Conservation (phyloP, 345 rosid species). For the Citrus medica region DNA sequence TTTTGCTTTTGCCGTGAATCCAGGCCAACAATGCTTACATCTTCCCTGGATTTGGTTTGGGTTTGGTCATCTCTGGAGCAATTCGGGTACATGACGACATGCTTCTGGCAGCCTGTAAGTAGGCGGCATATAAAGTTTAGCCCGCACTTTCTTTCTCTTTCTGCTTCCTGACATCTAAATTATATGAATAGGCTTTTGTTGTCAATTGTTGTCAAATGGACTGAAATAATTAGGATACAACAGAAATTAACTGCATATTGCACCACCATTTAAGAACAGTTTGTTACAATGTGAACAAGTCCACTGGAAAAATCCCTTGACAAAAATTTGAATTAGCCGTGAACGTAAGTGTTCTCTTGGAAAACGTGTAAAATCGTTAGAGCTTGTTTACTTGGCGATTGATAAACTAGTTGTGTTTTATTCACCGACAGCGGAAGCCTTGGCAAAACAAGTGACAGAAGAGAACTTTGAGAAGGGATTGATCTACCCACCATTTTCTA, state of each 20-base stretch:
- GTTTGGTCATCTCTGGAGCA: slow-evolving; percentile 81
- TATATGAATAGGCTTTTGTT: background rate
- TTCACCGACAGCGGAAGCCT: slow-evolving; percentile 62
- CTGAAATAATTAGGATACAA: background rate
- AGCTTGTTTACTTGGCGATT: background rate
- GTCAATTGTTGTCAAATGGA: background rate
- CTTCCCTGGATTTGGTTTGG: slow-evolving; percentile 93
- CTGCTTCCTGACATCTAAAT: background rate
- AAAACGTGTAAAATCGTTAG: background rate
- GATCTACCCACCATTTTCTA: slow-evolving; percentile 82
- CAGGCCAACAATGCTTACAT: slow-evolving; percentile 92
- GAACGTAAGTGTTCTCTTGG: background rate
- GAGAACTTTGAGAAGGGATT: slow-evolving; percentile 75
- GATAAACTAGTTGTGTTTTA: slow-evolving; percentile 7
- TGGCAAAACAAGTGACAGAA: slow-evolving; percentile 73
- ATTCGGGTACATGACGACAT: slow-evolving; percentile 78
- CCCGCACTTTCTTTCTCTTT: slow-evolving; percentile 8
- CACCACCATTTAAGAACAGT: background rate
- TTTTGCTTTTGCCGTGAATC: slow-evolving; percentile 5
- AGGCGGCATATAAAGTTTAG: background rate
- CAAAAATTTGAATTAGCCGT: background rate
- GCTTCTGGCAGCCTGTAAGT: slow-evolving; percentile 90
- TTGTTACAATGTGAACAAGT: background rate
- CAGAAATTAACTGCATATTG: background rate
- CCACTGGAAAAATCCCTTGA: background rate